A percentile compares a stretch with the other conserved stretches of the same genome.
Conservation (phyloP, 148 eudicot species). For the Chenopodium formosanum region DNA sequence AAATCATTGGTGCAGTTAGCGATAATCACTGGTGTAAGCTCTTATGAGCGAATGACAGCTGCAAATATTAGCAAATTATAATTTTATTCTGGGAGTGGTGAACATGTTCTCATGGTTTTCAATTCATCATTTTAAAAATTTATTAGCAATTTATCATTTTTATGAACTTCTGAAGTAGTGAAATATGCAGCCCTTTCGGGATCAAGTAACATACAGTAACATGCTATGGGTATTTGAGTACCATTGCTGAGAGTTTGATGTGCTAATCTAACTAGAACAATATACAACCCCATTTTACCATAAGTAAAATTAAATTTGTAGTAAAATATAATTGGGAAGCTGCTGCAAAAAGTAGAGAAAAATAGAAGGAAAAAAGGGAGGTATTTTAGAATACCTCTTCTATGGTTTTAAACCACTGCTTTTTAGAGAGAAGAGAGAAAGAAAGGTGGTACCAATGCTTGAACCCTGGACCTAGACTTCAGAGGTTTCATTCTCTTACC, state of each 20-base stretch:
- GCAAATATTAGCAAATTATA: not conserved
- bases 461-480: not conserved
- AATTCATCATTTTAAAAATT: too few species aligned
- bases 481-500: not conserved
- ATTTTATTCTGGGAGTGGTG: not conserved
- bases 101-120: too few species aligned
- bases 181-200: not conserved
- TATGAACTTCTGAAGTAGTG: too few species aligned
- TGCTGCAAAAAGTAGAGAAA: too few species aligned
- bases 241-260: not conserved
- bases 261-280: not conserved
- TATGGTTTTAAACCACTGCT: not conserved
- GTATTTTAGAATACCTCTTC: conserved; percentile 25
- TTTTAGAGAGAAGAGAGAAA: not conserved
- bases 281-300: too few species aligned
- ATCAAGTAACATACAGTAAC: too few species aligned
- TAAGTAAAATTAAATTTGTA: too few species aligned
- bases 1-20: conserved; percentile 8
- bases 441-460: conserved; percentile 7
- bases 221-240: not conserved
- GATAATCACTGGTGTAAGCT: not conserved
- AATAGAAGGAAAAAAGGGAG: not conserved
- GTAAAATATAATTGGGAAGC: too few species aligned
- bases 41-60: not conserved
- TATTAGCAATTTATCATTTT: too few species aligned